These are phyloP conservation scores for Phaeosphaeriaceae sp. DNA, from an alignment of 2,329 filamentous ascomycete species.

Conservation along the genomic window DNA sequence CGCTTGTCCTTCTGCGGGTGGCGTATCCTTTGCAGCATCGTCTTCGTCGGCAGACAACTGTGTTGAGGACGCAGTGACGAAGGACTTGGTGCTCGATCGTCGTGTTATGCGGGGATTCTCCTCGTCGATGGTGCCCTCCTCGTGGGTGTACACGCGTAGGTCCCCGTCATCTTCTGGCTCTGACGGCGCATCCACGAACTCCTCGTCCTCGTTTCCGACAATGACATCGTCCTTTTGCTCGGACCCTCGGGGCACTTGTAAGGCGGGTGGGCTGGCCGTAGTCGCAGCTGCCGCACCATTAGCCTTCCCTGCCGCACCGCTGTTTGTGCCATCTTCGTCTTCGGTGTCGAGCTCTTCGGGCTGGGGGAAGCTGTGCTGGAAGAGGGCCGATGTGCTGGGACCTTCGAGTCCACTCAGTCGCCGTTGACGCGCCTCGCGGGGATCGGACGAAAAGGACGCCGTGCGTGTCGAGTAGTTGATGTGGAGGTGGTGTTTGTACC, in stretches of 20 bases:
- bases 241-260: conserved; percentile 39
- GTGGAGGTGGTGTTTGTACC: conserved; percentile 63
- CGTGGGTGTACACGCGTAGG: conserved; percentile 23
- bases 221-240: conserved; percentile 30
- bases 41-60: conserved; percentile 13
- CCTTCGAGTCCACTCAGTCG: conserved; percentile 52
- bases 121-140: conserved; percentile 20
- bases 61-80: conserved; percentile 39
- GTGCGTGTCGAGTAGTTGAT: conserved; percentile 53
- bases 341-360: conserved; percentile 45
- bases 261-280: conserved; percentile 32
- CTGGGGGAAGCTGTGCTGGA: conserved; percentile 52
- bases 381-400: conserved; percentile 48
- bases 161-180: conserved; percentile 39
- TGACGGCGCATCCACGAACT: conserved; percentile 39
- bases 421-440: conserved; percentile 52
- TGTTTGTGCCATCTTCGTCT: conserved; percentile 26
- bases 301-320: conserved; percentile 13
- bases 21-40: conserved; percentile 7
- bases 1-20: conserved; percentile 19
- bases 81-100: conserved; percentile 41
- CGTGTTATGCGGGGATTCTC: conserved; percentile 14
- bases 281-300: conserved; percentile 25
- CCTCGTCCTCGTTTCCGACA: conserved; percentile 22
- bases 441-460: conserved; percentile 61